Conservation (phyloP, 1,139 yeast genomes). For the Geotrichum macrosporum region DNA sequence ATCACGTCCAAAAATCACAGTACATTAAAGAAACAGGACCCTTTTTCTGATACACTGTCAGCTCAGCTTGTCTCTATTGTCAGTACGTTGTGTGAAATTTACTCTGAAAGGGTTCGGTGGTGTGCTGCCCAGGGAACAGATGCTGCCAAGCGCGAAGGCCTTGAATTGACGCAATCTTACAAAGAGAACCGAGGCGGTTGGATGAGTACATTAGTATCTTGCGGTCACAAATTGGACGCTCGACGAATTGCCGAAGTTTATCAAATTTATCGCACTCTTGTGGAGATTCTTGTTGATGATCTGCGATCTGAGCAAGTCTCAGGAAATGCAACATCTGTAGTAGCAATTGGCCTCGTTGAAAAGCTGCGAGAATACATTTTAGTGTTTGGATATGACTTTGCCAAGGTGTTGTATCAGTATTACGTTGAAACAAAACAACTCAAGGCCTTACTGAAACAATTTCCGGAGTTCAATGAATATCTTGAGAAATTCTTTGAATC, state of each 20-base stretch:
- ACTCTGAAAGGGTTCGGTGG: slow-evolving; percentile 33
- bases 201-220: slow-evolving; percentile 51
- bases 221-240: slow-evolving; percentile 51
- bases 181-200: slow-evolving; percentile 42
- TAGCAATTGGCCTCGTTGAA: slow-evolving; percentile 25
- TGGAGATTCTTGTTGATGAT: slow-evolving; percentile 57
- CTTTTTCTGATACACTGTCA: slow-evolving; percentile 21
- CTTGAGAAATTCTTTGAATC: slow-evolving; percentile 52
- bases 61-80: slow-evolving; percentile 34
- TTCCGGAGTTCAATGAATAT: slow-evolving; percentile 50
- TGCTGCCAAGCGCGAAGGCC: slow-evolving; percentile 22
- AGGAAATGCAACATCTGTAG: slow-evolving; percentile 32
- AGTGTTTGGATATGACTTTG: slow-evolving; percentile 65
- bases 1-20: slow-evolving; percentile 24
- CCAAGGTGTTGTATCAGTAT: slow-evolving; percentile 57
- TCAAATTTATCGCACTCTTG: slow-evolving; percentile 61
- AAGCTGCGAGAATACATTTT: slow-evolving; percentile 52
- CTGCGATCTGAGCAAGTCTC: slow-evolving; percentile 25
- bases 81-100: slow-evolving; percentile 33
- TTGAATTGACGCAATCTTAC: slow-evolving; percentile 26
- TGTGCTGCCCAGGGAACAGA: slow-evolving; percentile 16
- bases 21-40: slow-evolving; percentile 18
- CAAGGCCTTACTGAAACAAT: slow-evolving; percentile 52
- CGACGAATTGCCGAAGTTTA: slow-evolving; percentile 63
- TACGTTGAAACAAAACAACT: slow-evolving; percentile 54